phyloP scores from a whole-genome alignment of 1,284 basidiomycete species.

The Hymenochaete sp. region DNA sequence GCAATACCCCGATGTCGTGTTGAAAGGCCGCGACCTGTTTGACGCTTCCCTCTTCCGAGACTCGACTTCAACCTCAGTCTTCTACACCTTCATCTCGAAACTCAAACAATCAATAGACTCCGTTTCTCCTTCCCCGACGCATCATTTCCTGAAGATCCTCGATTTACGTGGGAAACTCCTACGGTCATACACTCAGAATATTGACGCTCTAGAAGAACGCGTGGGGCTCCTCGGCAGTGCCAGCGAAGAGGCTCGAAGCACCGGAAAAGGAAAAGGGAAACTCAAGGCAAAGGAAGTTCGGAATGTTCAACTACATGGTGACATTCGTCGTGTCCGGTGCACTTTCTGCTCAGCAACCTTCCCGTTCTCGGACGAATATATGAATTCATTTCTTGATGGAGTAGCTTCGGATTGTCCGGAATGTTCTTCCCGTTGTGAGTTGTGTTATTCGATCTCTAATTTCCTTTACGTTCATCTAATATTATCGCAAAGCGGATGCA shows the following conservation, averaged over 20 bases:
- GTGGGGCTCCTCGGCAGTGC: conserved; percentile 66
- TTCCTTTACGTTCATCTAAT: not conserved
- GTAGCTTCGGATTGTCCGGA: conserved; percentile 76
- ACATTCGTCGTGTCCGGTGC: conserved; percentile 83
- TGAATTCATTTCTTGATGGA: conserved; percentile 58
- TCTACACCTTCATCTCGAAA: conserved; percentile 91
- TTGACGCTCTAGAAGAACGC: conserved; percentile 84
- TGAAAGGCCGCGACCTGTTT: conserved; percentile 87
- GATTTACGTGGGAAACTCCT: conserved; percentile 79
- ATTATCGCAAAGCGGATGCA: conserved; percentile 47
- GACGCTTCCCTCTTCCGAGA: conserved; percentile 82
- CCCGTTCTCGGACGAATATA: conserved; percentile 54
- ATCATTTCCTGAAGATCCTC: conserved; percentile 80
- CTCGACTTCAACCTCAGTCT: conserved; percentile 77
- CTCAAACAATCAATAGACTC: conserved; percentile 76
- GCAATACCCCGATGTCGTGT: conserved; percentile 71
- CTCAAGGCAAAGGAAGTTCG: conserved; percentile 61
- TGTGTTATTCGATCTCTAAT: not conserved
- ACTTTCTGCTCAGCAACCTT: conserved; percentile 72
- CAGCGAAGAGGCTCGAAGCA: conserved; percentile 41
- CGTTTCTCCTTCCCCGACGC: conserved; percentile 79
- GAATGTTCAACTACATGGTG: conserved; percentile 88
- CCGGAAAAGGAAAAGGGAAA: conserved; percentile 54
- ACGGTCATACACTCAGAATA: conserved; percentile 91
- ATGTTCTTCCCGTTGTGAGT: conserved; percentile 69